Evolutionary conservation across 495 filamentous ascomycete genomes (phyloP).

Genomic region (Physcia stellaris): DNA sequence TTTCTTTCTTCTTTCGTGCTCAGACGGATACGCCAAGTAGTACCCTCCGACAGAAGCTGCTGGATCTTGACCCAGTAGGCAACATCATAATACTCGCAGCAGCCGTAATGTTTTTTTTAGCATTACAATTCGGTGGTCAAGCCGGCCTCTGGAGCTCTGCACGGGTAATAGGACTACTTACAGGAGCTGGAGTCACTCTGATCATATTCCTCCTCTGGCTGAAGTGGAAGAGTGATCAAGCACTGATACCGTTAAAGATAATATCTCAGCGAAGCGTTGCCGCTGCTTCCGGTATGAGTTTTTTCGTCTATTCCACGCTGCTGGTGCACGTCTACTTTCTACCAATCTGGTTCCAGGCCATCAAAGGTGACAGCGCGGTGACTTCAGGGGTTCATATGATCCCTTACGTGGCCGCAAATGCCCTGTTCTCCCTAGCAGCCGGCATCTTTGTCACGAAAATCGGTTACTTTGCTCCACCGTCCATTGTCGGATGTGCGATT

Average conservation of each 20-base stretch:
- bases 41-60: too few species aligned
- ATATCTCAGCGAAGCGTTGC: conserved; percentile 34
- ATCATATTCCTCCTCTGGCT: too few species aligned
- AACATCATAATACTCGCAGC: too few species aligned
- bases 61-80: too few species aligned
- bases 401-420: conserved; percentile 19
- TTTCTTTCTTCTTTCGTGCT: too few species aligned
- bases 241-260: conserved; percentile 33
- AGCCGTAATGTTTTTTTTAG: too few species aligned
- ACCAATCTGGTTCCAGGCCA: conserved; percentile 58
- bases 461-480: conserved; percentile 45
- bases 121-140: too few species aligned
- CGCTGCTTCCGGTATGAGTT: conserved; percentile 28
- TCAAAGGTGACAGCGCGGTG: neutral
- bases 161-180: too few species aligned
- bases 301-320: conserved; percentile 2
- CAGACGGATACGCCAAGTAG: too few species aligned
- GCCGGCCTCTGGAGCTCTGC: too few species aligned
- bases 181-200: too few species aligned
- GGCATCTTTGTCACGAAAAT: conserved; percentile 35
- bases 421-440: conserved; percentile 22
- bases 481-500: conserved; percentile 31
- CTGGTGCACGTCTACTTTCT: too few species aligned
- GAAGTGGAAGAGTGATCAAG: conserved; percentile 12
- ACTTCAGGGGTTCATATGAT: conserved; percentile 1